Evolutionary conservation across 2,329 filamentous ascomycete species (phyloP), one percentile per base, ranked within the genome.

Genomic region (Periconia digitata): DNA sequence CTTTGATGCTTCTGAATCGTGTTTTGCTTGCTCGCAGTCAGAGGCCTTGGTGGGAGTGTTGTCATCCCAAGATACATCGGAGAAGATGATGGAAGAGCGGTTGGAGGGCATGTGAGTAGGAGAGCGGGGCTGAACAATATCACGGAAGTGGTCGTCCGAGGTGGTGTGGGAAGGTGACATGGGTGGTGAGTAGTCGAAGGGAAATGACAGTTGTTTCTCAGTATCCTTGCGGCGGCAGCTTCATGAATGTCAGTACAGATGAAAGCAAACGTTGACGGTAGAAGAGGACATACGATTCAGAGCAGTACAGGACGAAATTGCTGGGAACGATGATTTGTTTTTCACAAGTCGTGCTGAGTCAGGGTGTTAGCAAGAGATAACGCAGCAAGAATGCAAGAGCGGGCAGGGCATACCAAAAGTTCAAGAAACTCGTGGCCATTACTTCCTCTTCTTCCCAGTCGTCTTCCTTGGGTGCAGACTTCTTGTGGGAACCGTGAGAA

Each of bases 241-340:
- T 45, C 24, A 35, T 35, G 22, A 21, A 3, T 44, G 46, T 67
- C 34, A 64, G 59, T 40, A 38, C 38, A 27, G 10, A 32, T 16
- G 38, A 37, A 6, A 20, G 40, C 29, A 22, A 35, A 32, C 44
- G 41, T 39, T 16, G 39, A 35, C 12, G 17, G 36, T 36, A 41
- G 53, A 45, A 21, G 43, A 17, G 22, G 15, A 13, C 75, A 64
- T 76, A 85, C 82, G 78, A 79, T 74, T 85, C 81, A 43, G 82
- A 85, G 72, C 83, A 86, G 66, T 86, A 86, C 38, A 86, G 73
- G 35, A 84, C 75, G 15, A 76, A 76, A 62, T 81, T 81, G 65
- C 79, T 79, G 15, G 83, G 83, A 24, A 79, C 77, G 44, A 82
- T 78, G 59, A 86, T 85, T 71, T 85, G 83, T 66, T 79, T 84